These are phyloP conservation scores for Penicillium pancosmium DNA, from an alignment of 495 filamentous ascomycete genomes.

Conservation along the genomic window DNA sequence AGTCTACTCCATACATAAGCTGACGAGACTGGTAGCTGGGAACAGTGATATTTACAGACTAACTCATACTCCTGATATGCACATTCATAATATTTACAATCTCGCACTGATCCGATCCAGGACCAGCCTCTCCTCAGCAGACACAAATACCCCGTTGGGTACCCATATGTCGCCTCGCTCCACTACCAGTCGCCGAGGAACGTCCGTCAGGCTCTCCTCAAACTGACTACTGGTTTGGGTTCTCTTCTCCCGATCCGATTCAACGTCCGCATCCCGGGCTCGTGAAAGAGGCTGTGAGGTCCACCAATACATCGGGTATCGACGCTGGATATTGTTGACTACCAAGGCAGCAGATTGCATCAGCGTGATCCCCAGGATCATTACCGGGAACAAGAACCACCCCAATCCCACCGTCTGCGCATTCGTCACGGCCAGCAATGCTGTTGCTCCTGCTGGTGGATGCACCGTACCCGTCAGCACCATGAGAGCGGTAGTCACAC, in stretches of 20 bases:
- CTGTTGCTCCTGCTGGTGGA: slow-evolving; percentile 87
- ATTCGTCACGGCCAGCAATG: slow-evolving; percentile 73
- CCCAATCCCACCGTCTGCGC: slow-evolving; percentile 56
- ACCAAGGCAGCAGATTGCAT: slow-evolving; percentile 69
- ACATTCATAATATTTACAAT: slow-evolving; percentile 13
- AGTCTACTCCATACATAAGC: no score
- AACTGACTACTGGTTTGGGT: slow-evolving; percentile 22
- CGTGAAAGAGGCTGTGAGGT: slow-evolving; percentile 37
- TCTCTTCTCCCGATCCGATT: slow-evolving; percentile 24
- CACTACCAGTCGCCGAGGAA: slow-evolving; percentile 35
- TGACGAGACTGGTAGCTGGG: no score
- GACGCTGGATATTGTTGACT: slow-evolving; percentile 75
- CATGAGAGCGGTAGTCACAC: slow-evolving; percentile 71
- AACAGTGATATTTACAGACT: not conserved
- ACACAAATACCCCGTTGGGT: slow-evolving; percentile 40
- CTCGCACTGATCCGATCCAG: slow-evolving; percentile 39
- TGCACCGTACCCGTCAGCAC: slow-evolving; percentile 76
- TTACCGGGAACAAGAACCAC: slow-evolving; percentile 72
- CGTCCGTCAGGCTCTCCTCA: slow-evolving; percentile 32
- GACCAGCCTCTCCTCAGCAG: slow-evolving; percentile 32
- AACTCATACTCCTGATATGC: not conserved
- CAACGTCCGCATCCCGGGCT: slow-evolving; percentile 27
- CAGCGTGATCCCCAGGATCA: slow-evolving; percentile 64
- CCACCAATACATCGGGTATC: slow-evolving; percentile 80
- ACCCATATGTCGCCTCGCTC: slow-evolving; percentile 32